phyloP scores from a whole-genome alignment of 2,329 filamentous ascomycete genomes.

The Pestalotiopsis sp. region DNA sequence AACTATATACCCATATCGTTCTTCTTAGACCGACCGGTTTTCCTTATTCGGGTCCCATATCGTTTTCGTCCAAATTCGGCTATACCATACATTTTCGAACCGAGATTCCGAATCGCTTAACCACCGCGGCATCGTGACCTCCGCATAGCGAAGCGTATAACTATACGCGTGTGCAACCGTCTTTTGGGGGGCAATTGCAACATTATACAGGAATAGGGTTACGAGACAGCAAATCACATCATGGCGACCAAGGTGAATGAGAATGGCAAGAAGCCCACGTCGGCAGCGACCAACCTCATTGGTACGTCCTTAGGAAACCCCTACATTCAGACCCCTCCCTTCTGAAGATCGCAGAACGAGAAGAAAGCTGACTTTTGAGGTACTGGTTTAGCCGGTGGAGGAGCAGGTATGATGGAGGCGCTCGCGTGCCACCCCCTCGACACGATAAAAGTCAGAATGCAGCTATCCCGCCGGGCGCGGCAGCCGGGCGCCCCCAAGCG shows the following conservation, averaged over 20 bases:
- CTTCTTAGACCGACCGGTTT: not conserved
- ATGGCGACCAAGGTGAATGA: slow-evolving; percentile 47
- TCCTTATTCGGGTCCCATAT: not conserved
- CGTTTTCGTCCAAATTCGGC: not conserved
- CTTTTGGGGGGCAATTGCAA: not conserved
- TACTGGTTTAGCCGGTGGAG: slow-evolving; percentile 74
- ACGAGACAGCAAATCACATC: slow-evolving; percentile 16
- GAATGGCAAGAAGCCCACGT: slow-evolving; percentile 74
- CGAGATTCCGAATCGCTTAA: not conserved
- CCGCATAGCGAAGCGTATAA: not conserved
- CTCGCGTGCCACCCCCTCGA: slow-evolving; percentile 93
- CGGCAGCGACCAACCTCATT: slow-evolving; percentile 87
- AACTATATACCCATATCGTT: not conserved
- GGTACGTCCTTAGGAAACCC: slow-evolving; percentile 55
- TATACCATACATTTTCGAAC: not conserved
- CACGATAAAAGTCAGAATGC: slow-evolving; percentile 99
- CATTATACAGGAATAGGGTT: slow-evolving; percentile 20
- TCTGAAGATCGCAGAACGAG: not conserved
- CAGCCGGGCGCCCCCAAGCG: slow-evolving; percentile 82
- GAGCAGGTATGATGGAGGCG: slow-evolving; percentile 99
- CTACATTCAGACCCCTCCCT: too few species aligned
- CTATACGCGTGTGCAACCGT: not conserved
- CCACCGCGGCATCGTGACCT: not conserved
- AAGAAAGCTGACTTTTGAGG: not conserved
- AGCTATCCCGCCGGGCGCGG: slow-evolving; percentile 85